Evolutionary conservation across 1,284 basidiomycete species (phyloP).

Genomic region (Fomitopsis pinicola): DNA sequence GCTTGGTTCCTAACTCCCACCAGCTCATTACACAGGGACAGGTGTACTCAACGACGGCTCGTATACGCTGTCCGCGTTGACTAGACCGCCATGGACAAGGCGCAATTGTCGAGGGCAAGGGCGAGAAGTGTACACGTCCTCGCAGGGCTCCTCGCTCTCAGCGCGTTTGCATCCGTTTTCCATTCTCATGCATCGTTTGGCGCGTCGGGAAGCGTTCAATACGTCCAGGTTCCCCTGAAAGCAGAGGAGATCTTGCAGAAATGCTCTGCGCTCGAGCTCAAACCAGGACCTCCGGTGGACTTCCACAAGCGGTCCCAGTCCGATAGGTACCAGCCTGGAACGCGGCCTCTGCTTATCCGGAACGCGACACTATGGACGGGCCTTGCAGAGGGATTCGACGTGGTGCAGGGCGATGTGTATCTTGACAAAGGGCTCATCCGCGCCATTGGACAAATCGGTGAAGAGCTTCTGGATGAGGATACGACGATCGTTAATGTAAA

Average conservation of each 20-base stretch:
- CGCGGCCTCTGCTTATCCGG: slow-evolving; percentile 34
- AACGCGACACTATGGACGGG: slow-evolving; percentile 70
- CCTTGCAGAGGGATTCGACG: slow-evolving; percentile 44
- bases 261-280: slow-evolving; percentile 21
- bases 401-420: slow-evolving; percentile 47
- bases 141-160: not conserved
- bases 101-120: not conserved
- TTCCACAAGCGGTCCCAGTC: slow-evolving; percentile 40
- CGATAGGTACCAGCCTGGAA: slow-evolving; percentile 49
- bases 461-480: slow-evolving; percentile 14
- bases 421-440: slow-evolving; percentile 52
- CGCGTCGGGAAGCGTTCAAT: not conserved
- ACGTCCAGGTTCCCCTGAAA: slow-evolving; percentile 12
- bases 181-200: not conserved
- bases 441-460: slow-evolving; percentile 39
- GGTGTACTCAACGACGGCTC: not conserved
- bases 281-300: slow-evolving; percentile 33
- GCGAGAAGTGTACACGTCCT: not conserved
- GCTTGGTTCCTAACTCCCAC: not conserved
- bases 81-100: not conserved
- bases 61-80: not conserved
- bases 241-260: slow-evolving; percentile 16
- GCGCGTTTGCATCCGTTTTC: not conserved
- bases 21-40: not conserved
- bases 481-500: slow-evolving; percentile 12